Evolutionary conservation across 768 basidiomycete species (phyloP).

Genomic region (Rhizopogon vinicolor): DNA sequence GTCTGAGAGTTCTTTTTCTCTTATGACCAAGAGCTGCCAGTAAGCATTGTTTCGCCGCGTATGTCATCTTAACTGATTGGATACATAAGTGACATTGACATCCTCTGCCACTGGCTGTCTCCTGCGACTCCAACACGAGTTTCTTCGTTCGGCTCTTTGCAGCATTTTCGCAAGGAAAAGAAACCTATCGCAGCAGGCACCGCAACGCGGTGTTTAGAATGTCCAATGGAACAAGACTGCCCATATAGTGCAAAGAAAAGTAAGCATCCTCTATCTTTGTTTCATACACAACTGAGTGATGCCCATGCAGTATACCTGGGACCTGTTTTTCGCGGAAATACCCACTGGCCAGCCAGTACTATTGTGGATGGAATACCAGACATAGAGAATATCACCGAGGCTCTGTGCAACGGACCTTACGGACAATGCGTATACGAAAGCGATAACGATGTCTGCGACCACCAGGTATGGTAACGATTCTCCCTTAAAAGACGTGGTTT

Average conservation of each 20-base stretch:
- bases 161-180: conserved; percentile 69
- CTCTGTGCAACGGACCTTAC: conserved; percentile 66
- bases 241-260: conserved; percentile 87
- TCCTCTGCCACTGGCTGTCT: conserved; percentile 75
- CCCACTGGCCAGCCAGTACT: conserved; percentile 59
- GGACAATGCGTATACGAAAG: conserved; percentile 84
- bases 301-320: conserved; percentile 68
- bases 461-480: conserved; percentile 45
- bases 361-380: conserved; percentile 81
- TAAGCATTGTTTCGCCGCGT: conserved; percentile 31
- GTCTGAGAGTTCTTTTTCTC: conserved; percentile 65
- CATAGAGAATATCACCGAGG: conserved; percentile 78
- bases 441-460: conserved; percentile 83
- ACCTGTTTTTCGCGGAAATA: conserved; percentile 45
- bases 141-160: conserved; percentile 83
- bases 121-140: conserved; percentile 62
- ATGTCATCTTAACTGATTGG: conserved; percentile 2
- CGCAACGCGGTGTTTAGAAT: conserved; percentile 71
- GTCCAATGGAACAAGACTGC: conserved; percentile 66
- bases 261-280: conserved; percentile 24
- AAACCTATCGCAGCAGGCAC: conserved; percentile 69
- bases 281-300: conserved; percentile 3
- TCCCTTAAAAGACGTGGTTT: neutral
- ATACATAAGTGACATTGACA: conserved; percentile 69
- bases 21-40: conserved; percentile 95